Evolutionary conservation across 2,329 filamentous ascomycete genomes (phyloP), one percentile per base, ranked within the genome.

Genomic region (Xylaria sp.): DNA sequence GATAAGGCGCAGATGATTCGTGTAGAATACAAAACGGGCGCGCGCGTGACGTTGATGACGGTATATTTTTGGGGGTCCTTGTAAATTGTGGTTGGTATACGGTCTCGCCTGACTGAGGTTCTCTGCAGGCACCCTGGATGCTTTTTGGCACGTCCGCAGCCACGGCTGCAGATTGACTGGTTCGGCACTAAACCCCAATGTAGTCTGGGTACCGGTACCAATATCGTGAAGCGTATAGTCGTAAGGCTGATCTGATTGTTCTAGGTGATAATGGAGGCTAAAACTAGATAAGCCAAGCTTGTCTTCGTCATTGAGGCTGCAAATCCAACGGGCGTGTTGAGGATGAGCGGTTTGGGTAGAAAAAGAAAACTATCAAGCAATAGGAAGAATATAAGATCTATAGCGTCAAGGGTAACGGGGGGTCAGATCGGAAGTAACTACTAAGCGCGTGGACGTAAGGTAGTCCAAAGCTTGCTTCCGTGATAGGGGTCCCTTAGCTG

Each of bases 211-310:
- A 65, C 56, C 57, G 53, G 63, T 70, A 66, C 56, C 65, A 53
- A 52, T 63, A 30, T 65, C 43, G 61, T 36, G 65, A 57, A 15
- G 32, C 36, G 65, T 57, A 18, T 61, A n/a, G 53, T 63, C 70
- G 72, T 72, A 68, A 65, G 67, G 70, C 64, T 70, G 69, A 64
- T 70, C 34, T 20, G 53, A 23, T n/a, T 70, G 61, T 20, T 70
- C 77, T 86, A 86, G 78, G 84, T 86, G 78, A 86, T 79, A 78
- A 86, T 82, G 70, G 84, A 83, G 78, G 79, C 81, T 73, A 86
- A 81, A 78, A 85, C 81, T 75, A 87, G 84, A 87, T 87, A 86
- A 85, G 85, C 81, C 79, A 82, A 80, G 80, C 82, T 85, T 85
- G 85, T 86, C 82, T 80, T 81, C 81, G 84, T 87, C 85, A 88